These are phyloP conservation scores for Binderoboletus segoi DNA, from an alignment of 1,284 basidiomycete genomes.

Conservation along the genomic window DNA sequence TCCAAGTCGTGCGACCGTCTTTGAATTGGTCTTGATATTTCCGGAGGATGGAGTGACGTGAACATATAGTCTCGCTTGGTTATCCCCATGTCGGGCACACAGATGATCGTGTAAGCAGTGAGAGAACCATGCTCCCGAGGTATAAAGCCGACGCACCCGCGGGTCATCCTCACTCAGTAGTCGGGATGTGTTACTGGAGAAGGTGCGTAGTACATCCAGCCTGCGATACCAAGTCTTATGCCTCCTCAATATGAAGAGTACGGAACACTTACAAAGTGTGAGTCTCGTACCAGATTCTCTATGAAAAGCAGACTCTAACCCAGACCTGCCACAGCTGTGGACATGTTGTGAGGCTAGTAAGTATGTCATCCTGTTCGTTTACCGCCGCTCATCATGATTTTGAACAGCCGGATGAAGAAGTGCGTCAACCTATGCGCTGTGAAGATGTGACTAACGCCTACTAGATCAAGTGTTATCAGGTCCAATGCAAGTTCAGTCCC, in stretches of 20 bases:
- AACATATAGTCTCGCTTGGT: conserved; percentile 22
- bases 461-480: conserved; percentile 64
- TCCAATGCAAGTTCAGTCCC: conserved; percentile 67
- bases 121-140: conserved; percentile 26
- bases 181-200: conserved; percentile 49
- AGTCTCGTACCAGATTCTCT: conserved; percentile 15
- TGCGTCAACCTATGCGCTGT: conserved; percentile 26
- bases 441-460: conserved; percentile 13
- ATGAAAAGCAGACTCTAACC: conserved; percentile 5
- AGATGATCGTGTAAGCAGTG: conserved; percentile 33
- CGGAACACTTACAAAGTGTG: conserved; percentile 53
- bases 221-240: conserved; percentile 5
- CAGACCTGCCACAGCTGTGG: conserved; percentile 49
- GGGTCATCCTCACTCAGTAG: conserved; percentile 16
- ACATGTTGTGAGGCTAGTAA: conserved; percentile 57
- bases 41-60: conserved; percentile 35
- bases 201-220: conserved; percentile 26
- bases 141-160: conserved; percentile 28
- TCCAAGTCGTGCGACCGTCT: conserved; percentile 32
- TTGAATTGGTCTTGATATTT: conserved; percentile 31
- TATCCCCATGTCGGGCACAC: conserved; percentile 33
- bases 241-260: conserved; percentile 39
- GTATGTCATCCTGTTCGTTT: conserved; percentile 22
- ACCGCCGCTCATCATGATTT: conserved; percentile 9
- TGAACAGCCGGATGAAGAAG: conserved; percentile 64